phyloP scores from a whole-genome alignment of 306 rosid genomes.

The Lathyrus sativus region DNA sequence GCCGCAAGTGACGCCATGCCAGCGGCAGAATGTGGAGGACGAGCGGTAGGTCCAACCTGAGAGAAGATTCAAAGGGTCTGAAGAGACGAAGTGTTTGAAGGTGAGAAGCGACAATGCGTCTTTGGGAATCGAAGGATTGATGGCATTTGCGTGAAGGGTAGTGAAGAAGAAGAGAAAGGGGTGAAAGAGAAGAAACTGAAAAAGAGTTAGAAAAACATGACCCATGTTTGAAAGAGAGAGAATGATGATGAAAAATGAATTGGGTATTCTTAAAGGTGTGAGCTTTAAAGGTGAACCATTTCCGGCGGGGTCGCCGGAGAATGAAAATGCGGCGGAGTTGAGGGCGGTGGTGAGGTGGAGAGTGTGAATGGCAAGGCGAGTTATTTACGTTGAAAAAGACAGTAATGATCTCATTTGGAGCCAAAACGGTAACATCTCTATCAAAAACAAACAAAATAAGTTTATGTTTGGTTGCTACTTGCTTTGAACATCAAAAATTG shows the following conservation, averaged over 20 bases:
- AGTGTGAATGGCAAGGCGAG: slow-evolving; percentile 25
- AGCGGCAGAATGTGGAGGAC: slow-evolving; percentile 43
- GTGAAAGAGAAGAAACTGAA: slow-evolving; percentile 27
- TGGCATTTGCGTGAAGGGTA: slow-evolving; percentile 36
- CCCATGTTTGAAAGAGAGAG: slow-evolving; percentile 39
- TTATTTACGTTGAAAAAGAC: slow-evolving; percentile 40
- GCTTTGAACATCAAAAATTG: too few species aligned
- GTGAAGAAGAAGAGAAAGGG: too few species aligned
- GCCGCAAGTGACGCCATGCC: slow-evolving; percentile 60
- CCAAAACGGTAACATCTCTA: slow-evolving; percentile 43
- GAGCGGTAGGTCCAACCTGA: slow-evolving; percentile 42
- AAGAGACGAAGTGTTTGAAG: slow-evolving; percentile 46
- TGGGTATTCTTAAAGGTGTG: slow-evolving; percentile 5
- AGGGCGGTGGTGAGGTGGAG: background rate
- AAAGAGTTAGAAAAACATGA: slow-evolving; percentile 34
- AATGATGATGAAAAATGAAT: slow-evolving; percentile 7
- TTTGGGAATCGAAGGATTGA: slow-evolving; percentile 15
- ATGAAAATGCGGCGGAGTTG: slow-evolving; percentile 18
- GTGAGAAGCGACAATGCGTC: slow-evolving; percentile 63
- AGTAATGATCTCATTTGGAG: slow-evolving; percentile 35
- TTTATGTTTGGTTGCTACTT: too few species aligned
- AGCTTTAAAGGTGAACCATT: slow-evolving; percentile 22
- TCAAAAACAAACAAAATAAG: background rate
- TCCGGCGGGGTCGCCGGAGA: slow-evolving; percentile 36
- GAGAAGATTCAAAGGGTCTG: slow-evolving; percentile 48